phyloP scores from a whole-genome alignment of 1,139 yeast genomes.

The Saccharomyces hybrid region DNA sequence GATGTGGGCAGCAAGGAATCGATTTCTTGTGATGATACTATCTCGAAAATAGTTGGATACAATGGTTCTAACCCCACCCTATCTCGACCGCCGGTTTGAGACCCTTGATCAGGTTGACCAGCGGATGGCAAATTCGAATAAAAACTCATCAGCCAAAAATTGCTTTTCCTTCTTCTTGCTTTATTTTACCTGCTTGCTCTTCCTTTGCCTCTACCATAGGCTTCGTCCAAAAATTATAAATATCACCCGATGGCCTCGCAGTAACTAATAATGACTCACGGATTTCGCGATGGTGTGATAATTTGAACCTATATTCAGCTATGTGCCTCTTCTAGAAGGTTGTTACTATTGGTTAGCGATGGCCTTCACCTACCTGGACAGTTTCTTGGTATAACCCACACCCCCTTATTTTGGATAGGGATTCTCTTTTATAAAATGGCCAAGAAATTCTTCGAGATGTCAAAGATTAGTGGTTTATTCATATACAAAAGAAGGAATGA shows the following conservation, averaged over 20 bases:
- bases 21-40: slow-evolving; percentile 72
- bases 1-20: slow-evolving; percentile 78
- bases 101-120: slow-evolving; percentile 4
- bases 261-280: not conserved
- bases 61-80: slow-evolving; percentile 8
- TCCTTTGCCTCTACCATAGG: not conserved
- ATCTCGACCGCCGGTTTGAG: slow-evolving; percentile 6
- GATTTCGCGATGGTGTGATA: not conserved
- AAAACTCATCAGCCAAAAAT: slow-evolving; percentile 23
- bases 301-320: not conserved
- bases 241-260: not conserved
- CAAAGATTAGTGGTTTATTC: not conserved
- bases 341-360: not conserved
- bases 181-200: not conserved
- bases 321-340: not conserved
- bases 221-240: not conserved
- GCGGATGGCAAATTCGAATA: slow-evolving; percentile 26
- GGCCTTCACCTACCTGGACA: not conserved
- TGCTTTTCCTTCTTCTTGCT: not conserved
- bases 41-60: slow-evolving; percentile 31
- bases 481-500: not conserved
- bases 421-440: too few species aligned
- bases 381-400: not conserved
- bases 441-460: not conserved
- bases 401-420: not conserved